Percentiles rank a stretch among this genome's conserved stretches.
Conservation (phyloP, 2,329 filamentous ascomycete species). For the Exophiala sideris region DNA sequence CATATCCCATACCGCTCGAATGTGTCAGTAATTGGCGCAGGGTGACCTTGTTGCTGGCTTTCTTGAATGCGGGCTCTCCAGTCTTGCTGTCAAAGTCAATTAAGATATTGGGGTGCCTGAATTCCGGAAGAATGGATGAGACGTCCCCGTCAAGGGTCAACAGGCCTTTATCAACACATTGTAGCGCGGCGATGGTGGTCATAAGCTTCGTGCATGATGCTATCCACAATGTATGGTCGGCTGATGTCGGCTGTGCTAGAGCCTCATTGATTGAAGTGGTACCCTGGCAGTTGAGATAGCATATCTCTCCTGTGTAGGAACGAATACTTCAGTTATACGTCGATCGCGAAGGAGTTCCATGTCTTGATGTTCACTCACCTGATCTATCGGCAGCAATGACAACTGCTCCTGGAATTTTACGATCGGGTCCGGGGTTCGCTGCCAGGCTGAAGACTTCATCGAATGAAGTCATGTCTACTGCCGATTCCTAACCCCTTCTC, state of each 20-base stretch:
- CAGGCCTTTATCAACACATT: slow-evolving; percentile 53
- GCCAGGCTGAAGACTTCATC: slow-evolving; percentile 27
- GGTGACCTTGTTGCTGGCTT: slow-evolving; percentile 26
- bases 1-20: slow-evolving; percentile 9
- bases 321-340: neutral
- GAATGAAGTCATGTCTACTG: too few relatives aligned
- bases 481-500: too few relatives aligned
- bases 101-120: slow-evolving; percentile 49
- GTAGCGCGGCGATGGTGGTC: slow-evolving; percentile 52
- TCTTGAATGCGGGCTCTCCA: slow-evolving; percentile 32
- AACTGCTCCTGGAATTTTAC: slow-evolving; percentile 16
- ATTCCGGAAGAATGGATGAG: slow-evolving; percentile 45
- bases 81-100: slow-evolving; percentile 41
- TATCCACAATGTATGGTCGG: slow-evolving; percentile 26
- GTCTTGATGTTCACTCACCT: neutral
- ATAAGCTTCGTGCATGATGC: slow-evolving; percentile 44
- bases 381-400: slow-evolving; percentile 18
- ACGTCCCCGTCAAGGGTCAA: slow-evolving; percentile 49
- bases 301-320: slow-evolving; percentile 7
- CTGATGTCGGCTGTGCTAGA: slow-evolving; percentile 16
- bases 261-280: slow-evolving; percentile 10
- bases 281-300: slow-evolving; percentile 13
- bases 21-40: slow-evolving; percentile 25
- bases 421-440: slow-evolving; percentile 9
- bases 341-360: neutral